Evolutionary conservation across 495 filamentous ascomycete species (phyloP), one percentile per base, ranked within the genome.

Genomic region (Aspergillus cavernicola): DNA sequence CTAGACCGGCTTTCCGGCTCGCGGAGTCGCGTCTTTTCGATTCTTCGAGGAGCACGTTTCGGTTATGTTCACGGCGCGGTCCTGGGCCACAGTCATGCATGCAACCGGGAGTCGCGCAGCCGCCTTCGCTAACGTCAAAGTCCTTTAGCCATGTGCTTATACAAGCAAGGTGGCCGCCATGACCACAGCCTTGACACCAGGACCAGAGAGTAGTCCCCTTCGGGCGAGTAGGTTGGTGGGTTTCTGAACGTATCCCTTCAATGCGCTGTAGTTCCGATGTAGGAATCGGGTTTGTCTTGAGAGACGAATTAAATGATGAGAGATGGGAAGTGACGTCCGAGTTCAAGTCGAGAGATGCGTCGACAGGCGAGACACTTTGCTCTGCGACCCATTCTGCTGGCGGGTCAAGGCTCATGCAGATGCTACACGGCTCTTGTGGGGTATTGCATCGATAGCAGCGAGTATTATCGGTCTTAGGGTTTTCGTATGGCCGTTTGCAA

Each of bases 151-250:
- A 92, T 4, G 73, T 78, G 40, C 75, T 73, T 41, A 90, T 75
- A 57, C 88, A 92, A 19, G 77, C 78, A 1, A 80, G 66, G 65
- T 92, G 88, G 6, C 87, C 87, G 39, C 87, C 86, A 56, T 92
- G 88, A 16, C 82, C 83, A 53, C 88, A 92, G 35, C 82, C 80
- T 50, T 86, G 82, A 55, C 88, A 92, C 73, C 81, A 85, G 60
- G 77, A 81, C 86, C 86, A 90, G 9, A 80, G 61, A 16, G 62
- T 60, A 20, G 69, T 61, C 31, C 65, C 71, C 44, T 66, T 66
- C 20, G 68, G 62, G 6, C 69, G 62, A 11, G 58, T 54, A 12
- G 59, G 46, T 13, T 57, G 48, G 45, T 56, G 68, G 12, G 56
- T 19, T 1, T 63, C 47, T 20, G 39, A 6, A 19, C 32, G 19